These are phyloP conservation scores for Termitomyces eurrhizus DNA, from an alignment of 768 basidiomycete species.

Conservation along the genomic window DNA sequence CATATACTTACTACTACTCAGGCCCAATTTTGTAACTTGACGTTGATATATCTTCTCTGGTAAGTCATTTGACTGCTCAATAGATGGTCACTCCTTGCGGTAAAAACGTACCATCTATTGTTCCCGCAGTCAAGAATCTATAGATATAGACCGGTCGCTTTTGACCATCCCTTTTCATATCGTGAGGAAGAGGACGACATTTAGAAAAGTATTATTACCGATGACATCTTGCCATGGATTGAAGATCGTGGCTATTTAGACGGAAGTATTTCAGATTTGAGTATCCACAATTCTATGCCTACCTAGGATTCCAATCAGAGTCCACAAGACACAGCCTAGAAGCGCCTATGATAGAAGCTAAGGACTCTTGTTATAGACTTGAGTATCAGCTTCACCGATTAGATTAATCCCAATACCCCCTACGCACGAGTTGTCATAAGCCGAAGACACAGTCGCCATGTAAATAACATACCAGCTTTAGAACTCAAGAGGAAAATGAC, in stretches of 20 bases:
- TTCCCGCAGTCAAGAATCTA: slow-evolving; percentile 78
- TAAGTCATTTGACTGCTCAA: not conserved
- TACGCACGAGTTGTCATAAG: slow-evolving; percentile 15
- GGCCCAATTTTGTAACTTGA: slow-evolving; percentile 89
- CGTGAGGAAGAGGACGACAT: slow-evolving; percentile 7
- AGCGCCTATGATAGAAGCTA: slow-evolving; percentile 40
- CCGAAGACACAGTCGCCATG: not conserved
- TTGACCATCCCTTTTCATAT: slow-evolving; percentile 77
- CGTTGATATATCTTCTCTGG: slow-evolving; percentile 90
- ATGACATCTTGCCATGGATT: slow-evolving; percentile 97
- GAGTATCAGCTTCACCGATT: slow-evolving; percentile 50
- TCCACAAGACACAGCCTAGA: slow-evolving; percentile 85
- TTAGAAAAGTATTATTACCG: slow-evolving; percentile 49
- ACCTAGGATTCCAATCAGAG: slow-evolving; percentile 95
- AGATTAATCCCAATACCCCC: slow-evolving; percentile 94
- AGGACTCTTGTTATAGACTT: not conserved
- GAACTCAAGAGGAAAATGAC: slow-evolving; percentile 91
- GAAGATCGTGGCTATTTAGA: slow-evolving; percentile 71
- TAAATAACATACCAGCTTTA: slow-evolving; percentile 57
- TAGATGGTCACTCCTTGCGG: not conserved
- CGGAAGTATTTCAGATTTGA: not conserved
- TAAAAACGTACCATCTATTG: slow-evolving; percentile 72
- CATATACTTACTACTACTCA: slow-evolving; percentile 70
- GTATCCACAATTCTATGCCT: not conserved
- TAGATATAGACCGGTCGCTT: slow-evolving; percentile 89